Percentiles rank a stretch among this genome's conserved stretches.
phyloP scores from a whole-genome alignment of 495 filamentous ascomycete species.

The Patellaria atrata region DNA sequence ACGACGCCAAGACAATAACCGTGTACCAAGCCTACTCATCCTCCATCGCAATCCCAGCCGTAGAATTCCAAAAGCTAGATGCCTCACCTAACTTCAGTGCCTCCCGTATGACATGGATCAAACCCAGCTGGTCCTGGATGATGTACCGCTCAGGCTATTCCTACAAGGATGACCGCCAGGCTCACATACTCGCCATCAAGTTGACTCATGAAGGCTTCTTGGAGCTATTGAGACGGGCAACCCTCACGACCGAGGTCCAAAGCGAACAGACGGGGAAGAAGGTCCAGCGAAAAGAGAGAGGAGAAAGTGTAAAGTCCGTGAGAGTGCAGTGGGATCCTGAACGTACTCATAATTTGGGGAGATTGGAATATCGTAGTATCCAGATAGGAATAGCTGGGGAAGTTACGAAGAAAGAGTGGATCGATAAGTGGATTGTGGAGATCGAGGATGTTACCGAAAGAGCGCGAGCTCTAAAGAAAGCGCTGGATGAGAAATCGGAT shows the following conservation, averaged over 20 bases:
- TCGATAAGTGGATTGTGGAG: conserved; percentile 35
- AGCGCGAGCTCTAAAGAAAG: conserved; percentile 32
- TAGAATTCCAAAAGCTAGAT: conserved; percentile 35
- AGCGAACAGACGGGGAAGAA: conserved; percentile 34
- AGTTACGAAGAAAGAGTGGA: conserved; percentile 31
- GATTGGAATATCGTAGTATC: conserved; percentile 37
- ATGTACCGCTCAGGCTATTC: conserved; percentile 31
- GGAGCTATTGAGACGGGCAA: conserved; percentile 3
- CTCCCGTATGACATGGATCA: conserved; percentile 53
- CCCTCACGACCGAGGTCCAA: conserved; percentile 2
- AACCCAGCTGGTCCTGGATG: conserved; percentile 53
- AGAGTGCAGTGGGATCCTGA: conserved; percentile 54
- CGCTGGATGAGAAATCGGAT: conserved; percentile 33
- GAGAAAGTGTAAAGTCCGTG: conserved; percentile 30
- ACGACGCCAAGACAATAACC: conserved; percentile 36
- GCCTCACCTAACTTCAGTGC: conserved; percentile 38
- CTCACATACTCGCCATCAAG: conserved; percentile 13
- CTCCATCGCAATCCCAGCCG: conserved; percentile 39
- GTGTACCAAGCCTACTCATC: conserved; percentile 49
- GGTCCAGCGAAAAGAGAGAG: conserved; percentile 25
- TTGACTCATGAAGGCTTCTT: conserved; percentile 10
- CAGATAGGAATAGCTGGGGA: conserved; percentile 43
- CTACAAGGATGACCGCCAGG: conserved; percentile 16
- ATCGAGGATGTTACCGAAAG: conserved; percentile 45
- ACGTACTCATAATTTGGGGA: conserved; percentile 29